Base-by-base conservation (phyloP, 177 flowering plant genomes). In the Vitis hybrid region DNA sequence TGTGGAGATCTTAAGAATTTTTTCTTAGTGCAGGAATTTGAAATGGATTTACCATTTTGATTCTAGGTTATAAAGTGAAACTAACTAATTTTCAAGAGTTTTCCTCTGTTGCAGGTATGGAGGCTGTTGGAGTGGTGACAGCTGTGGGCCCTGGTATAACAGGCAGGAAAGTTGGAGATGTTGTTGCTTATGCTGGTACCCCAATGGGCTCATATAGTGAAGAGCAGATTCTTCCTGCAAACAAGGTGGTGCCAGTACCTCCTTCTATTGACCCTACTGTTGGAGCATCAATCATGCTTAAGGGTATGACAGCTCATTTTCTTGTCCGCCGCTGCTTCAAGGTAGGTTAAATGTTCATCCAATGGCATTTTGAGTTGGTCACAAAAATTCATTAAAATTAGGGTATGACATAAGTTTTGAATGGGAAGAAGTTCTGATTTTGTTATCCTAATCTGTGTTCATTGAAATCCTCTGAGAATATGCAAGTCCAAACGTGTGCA, bases 141-240 rank as follows among this genome's bases (percentile, higher is more conserved):
- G 98, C 92, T 26, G 91, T 94, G 50, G 98, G 97, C 34, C 92
- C 97, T 72, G 97, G 97, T 70, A 69, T 89, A 55, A 91, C 93
- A 62, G 93, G 88, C 21, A 79, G 81, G 62, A 71, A 83, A 66
- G 88, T 88, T 62, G 98, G 98, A 63, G 98, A 92, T 76, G 6
- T 89, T 66, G 94, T 94, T 66, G 98, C 87, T 49, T 87, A 88
- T 85, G 92, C 86, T 75, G 91, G 93, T 56, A 49, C 13, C 26
- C 89, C 93, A 21, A 86, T 94, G 90, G 97, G 95, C 45, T 80
- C 94, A 58, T 94, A 91, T 71, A 77, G 92, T 59, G 93, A 92
- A 76, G 95, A 87, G 76, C 97, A 89, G 76, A 91, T 94, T 63
- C 93, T 94, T 70, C 97, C 97, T 64, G 94, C 97, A 11, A 72